Percentiles rank a stretch among this genome's conserved stretches.
These are phyloP conservation scores for Ceratocystis alfenasii DNA, from an alignment of 2,329 filamentous ascomycete genomes.

Conservation along the genomic window DNA sequence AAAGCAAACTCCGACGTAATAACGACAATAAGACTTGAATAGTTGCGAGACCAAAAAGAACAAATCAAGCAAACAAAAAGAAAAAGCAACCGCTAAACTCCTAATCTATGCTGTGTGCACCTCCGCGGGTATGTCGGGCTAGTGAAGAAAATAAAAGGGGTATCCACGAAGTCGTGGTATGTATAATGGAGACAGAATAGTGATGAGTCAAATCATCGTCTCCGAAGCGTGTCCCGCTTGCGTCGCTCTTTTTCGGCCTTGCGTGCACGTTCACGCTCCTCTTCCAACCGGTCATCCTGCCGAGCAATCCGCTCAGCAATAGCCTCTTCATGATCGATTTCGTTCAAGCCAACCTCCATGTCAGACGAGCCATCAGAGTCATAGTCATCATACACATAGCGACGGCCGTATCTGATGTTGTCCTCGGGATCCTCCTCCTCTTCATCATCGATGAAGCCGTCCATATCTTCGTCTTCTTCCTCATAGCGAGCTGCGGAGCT, in stretches of 20 bases:
- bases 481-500: slow-evolving; percentile 42
- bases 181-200: not conserved
- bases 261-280: slow-evolving; percentile 48
- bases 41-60: no score
- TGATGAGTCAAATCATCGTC: not conserved
- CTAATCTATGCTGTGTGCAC: slow-evolving; percentile 14
- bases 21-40: not conserved
- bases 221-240: slow-evolving; percentile 31
- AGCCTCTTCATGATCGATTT: slow-evolving; percentile 61
- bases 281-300: slow-evolving; percentile 54
- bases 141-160: not conserved
- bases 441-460: slow-evolving; percentile 50
- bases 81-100: slow-evolving; percentile 13
- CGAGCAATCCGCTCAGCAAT: slow-evolving; percentile 49
- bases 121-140: slow-evolving; percentile 9
- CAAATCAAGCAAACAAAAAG: not conserved
- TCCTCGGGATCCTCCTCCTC: slow-evolving; percentile 45
- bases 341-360: slow-evolving; percentile 65
- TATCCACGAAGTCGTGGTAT: not conserved
- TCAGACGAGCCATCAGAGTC: slow-evolving; percentile 57
- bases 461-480: slow-evolving; percentile 47
- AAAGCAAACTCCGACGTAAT: not conserved
- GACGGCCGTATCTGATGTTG: not conserved
- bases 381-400: slow-evolving; percentile 37
- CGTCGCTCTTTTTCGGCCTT: slow-evolving; percentile 51